These are phyloP conservation scores for Aspergillus latus DNA, from an alignment of 2,329 filamentous ascomycete genomes.

Conservation along the genomic window DNA sequence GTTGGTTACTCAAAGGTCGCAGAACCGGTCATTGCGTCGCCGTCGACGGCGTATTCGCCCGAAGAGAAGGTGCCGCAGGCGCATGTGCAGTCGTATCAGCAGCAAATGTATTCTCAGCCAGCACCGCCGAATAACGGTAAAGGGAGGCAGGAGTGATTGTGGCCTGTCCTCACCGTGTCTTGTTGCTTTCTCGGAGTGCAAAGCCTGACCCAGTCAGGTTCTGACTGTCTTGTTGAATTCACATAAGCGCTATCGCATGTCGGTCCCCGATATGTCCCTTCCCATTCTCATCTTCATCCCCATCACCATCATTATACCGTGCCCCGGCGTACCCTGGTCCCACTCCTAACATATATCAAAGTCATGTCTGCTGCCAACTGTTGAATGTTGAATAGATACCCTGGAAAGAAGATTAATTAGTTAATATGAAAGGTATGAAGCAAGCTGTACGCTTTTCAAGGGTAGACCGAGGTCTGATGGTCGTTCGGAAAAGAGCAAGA, in stretches of 20 bases:
- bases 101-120: slow-evolving; percentile 2
- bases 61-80: slow-evolving; percentile 14
- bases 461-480: no score
- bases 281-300: neutral
- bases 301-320: neutral
- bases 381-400: slow-evolving; percentile 6
- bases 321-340: neutral
- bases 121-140: slow-evolving; percentile 8
- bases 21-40: slow-evolving; percentile 14
- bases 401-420: neutral
- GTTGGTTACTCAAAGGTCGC: slow-evolving; percentile 14
- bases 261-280: neutral
- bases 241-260: neutral
- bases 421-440: neutral
- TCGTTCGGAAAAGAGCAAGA: neutral
- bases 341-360: neutral
- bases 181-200: neutral
- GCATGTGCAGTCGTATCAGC: neutral
- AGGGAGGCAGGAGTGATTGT: neutral
- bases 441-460: neutral
- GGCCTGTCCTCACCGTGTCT: neutral
- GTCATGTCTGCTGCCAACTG: neutral
- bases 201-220: neutral
- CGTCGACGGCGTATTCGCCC: slow-evolving; percentile 10
- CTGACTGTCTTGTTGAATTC: neutral